Percentiles rank a stretch among this genome's conserved stretches.
These are phyloP conservation scores for Nakazawaea anatomiae DNA, from an alignment of 805 yeast genomes.

Conservation along the genomic window DNA sequence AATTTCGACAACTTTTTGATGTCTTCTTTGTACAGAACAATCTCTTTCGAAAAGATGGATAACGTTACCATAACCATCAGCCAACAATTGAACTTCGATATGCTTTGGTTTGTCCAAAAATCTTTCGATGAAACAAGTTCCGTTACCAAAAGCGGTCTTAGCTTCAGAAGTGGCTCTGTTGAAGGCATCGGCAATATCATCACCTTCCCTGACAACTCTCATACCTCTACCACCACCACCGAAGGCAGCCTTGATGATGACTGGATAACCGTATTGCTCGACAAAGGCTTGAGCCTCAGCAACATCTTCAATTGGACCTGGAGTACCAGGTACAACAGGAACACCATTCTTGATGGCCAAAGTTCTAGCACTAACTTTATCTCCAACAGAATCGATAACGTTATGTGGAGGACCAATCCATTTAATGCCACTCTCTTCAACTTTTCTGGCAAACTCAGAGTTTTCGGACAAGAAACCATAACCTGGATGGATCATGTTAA, in stretches of 20 bases:
- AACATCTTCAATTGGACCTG: constrained; percentile 84
- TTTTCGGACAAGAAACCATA: constrained; percentile 89
- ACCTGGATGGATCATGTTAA: constrained; percentile 89
- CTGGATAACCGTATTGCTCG: constrained; percentile 84
- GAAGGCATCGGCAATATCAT: constrained; percentile 86
- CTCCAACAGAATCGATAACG: constrained; percentile 94
- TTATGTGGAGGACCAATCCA: constrained; percentile 93
- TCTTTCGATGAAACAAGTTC: constrained; percentile 96
- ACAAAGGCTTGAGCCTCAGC: constrained; percentile 80
- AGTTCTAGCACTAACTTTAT: constrained; percentile 89
- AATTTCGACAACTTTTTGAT: constrained; percentile 96
- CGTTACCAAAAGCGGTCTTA: constrained; percentile 92
- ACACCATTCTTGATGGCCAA: constrained; percentile 78
- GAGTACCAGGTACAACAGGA: constrained; percentile 96
- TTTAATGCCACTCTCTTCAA: constrained; percentile 82
- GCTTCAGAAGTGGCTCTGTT: constrained; percentile 93
- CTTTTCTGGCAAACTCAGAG: constrained; percentile 89
- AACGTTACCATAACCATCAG: constrained; percentile 91
- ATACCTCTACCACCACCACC: constrained; percentile 99
- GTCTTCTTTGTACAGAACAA: constrained; percentile 99
- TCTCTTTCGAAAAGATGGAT: constrained; percentile 96
- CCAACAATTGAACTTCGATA: constrained; percentile 93
- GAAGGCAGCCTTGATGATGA: constrained; percentile 95
- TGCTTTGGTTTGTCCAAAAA: constrained; percentile 94
- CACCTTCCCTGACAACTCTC: constrained; percentile 98